These are phyloP conservation scores for Ilex aquifolium DNA, from an alignment of 257 asterid species.

Conservation along the genomic window DNA sequence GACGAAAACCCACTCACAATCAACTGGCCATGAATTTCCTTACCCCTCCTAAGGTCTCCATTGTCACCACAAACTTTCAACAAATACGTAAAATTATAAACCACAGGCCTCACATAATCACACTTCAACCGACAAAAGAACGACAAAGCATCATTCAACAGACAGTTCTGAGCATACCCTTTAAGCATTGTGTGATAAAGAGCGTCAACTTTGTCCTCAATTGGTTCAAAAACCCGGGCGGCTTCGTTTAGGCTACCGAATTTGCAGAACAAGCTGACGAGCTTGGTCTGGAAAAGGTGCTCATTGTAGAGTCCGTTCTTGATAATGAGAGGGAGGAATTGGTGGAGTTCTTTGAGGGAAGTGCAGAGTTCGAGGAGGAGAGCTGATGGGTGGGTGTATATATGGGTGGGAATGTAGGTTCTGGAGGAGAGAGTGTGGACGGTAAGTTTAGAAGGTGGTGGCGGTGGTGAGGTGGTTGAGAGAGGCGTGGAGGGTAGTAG, in stretches of 20 bases:
- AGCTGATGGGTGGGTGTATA: conserved; percentile 74
- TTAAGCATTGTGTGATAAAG: conserved; percentile 75
- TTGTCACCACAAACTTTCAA: conserved; percentile 63
- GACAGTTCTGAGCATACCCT: conserved; percentile 44
- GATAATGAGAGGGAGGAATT: conserved; percentile 64
- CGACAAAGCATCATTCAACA: conserved; percentile 36
- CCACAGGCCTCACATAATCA: conserved; percentile 51
- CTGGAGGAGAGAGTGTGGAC: not conserved
- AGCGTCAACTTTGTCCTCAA: conserved; percentile 53
- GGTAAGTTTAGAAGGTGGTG: conserved; percentile 6
- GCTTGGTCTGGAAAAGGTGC: conserved; percentile 74
- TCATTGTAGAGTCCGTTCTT: conserved; percentile 66
- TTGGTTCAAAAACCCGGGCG: conserved; percentile 56
- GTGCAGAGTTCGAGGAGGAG: conserved; percentile 71
- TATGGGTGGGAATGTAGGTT: conserved; percentile 53
- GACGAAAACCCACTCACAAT: conserved; percentile 49
- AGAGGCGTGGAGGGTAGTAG: conserved; percentile 1
- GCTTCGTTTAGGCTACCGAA: conserved; percentile 69
- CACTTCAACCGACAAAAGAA: conserved; percentile 54
- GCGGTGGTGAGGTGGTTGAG: conserved; percentile 4
- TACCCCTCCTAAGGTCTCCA: conserved; percentile 50
- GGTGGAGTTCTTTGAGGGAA: conserved; percentile 65
- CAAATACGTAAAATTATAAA: conserved; percentile 57
- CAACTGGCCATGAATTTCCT: conserved; percentile 71
- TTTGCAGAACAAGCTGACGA: conserved; percentile 73